Evolutionary conservation across 169 alveolate species (phyloP).

Genomic region (Cryptosporidium tyzzeri): DNA sequence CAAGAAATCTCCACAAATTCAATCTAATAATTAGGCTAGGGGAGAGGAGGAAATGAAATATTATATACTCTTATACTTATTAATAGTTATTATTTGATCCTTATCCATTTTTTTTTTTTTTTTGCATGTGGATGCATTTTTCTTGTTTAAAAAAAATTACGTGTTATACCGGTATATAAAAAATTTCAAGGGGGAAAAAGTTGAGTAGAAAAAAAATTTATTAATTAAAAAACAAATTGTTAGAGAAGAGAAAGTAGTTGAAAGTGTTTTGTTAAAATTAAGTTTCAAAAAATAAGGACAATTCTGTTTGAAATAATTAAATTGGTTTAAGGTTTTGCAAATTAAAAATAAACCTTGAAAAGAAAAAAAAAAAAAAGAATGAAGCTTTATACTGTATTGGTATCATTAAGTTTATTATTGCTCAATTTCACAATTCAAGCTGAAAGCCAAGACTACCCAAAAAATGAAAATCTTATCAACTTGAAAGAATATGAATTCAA

Average conservation of each 20-base stretch:
- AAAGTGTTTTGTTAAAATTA: too few species aligned
- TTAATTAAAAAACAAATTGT: background rate
- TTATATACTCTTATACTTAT: background rate
- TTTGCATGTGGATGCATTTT: conserved; percentile 36
- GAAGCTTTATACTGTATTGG: background rate
- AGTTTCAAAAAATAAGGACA: background rate
- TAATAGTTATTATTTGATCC: background rate
- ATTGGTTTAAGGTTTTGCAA: too few species aligned
- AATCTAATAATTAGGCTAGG: background rate
- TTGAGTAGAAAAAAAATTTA: background rate
- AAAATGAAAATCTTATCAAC: conserved; percentile 4
- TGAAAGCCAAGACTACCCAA: conserved; percentile 1
- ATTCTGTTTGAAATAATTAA: background rate
- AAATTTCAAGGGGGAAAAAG: background rate
- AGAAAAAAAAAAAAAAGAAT: background rate
- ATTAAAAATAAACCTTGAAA: background rate
- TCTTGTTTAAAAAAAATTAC: background rate
- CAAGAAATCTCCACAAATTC: background rate
- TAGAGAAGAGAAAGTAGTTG: background rate
- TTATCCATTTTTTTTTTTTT: background rate
- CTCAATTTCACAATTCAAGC: background rate
- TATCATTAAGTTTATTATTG: background rate
- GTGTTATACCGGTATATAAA: conserved; percentile 20
- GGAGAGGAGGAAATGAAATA: background rate
- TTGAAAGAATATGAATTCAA: conserved; percentile 16